phyloP scores from a whole-genome alignment of 257 asterid species.

The Ilex aquifolium region DNA sequence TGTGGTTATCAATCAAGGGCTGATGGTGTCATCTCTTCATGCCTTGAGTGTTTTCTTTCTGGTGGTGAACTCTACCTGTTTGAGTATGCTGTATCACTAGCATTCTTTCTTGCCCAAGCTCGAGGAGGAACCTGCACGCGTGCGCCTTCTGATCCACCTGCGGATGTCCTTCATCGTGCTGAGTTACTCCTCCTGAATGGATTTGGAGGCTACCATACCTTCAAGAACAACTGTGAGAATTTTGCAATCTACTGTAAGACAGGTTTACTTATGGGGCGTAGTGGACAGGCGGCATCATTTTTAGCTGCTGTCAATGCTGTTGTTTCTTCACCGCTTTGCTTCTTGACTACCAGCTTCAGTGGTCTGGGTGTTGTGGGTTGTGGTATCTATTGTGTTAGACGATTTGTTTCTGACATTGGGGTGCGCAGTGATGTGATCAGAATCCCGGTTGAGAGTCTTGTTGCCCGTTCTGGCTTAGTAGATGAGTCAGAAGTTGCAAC shows the following conservation, averaged over 20 bases:
- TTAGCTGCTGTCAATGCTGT: conserved; percentile 63
- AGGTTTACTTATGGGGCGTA: conserved; percentile 71
- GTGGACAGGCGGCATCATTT: conserved; percentile 77
- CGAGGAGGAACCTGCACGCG: conserved; percentile 91
- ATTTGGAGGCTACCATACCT: conserved; percentile 62
- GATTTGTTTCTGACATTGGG: conserved; percentile 70
- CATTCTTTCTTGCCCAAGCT: conserved; percentile 56
- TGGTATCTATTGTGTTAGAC: conserved; percentile 61
- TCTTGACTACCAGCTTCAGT: conserved; percentile 49
- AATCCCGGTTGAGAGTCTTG: conserved; percentile 80
- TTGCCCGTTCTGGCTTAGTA: conserved; percentile 16
- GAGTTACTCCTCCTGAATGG: conserved; percentile 68
- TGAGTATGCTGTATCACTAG: conserved; percentile 49
- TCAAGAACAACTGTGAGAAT: conserved; percentile 89
- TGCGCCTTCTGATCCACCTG: conserved; percentile 59
- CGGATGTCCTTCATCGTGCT: conserved; percentile 64
- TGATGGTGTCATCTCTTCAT: conserved; percentile 75
- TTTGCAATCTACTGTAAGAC: conserved; percentile 90
- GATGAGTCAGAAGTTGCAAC: conserved; percentile 23
- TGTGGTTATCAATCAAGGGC: conserved; percentile 61
- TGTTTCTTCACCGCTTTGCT: conserved; percentile 68
- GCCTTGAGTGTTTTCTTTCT: conserved; percentile 80
- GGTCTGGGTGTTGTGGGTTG: conserved; percentile 60
- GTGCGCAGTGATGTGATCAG: conserved; percentile 70
- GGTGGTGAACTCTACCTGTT: conserved; percentile 64